Evolutionary conservation across 768 basidiomycete species (phyloP).

Genomic region (Asterophora parasitica): DNA sequence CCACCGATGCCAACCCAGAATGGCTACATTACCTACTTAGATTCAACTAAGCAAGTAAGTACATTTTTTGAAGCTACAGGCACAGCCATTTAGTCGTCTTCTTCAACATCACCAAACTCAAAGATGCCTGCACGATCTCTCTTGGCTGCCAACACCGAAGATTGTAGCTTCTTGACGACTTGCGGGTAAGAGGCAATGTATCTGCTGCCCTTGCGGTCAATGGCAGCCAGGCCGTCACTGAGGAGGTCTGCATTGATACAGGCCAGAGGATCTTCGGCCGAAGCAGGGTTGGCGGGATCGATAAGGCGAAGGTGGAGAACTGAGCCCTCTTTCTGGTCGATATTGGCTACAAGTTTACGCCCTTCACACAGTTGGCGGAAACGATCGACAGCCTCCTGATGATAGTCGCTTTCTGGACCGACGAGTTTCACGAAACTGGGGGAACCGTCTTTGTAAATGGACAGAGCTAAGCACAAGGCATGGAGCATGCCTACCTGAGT

Average conservation of each 20-base stretch:
- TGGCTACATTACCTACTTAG: too few species aligned
- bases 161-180: slow-evolving; percentile 60
- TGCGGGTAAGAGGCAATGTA: slow-evolving; percentile 70
- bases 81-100: slow-evolving; percentile 51
- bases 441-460: slow-evolving; percentile 1
- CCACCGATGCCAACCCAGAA: too few species aligned
- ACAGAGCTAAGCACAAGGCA: too few species aligned
- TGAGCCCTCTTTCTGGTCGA: slow-evolving; percentile 79
- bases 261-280: slow-evolving; percentile 61
- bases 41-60: too few species aligned
- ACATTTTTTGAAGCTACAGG: neutral
- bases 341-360: slow-evolving; percentile 94
- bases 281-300: slow-evolving; percentile 73
- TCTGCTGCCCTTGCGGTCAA: slow-evolving; percentile 74
- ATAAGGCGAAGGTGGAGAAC: slow-evolving; percentile 87
- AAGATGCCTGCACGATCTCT: slow-evolving; percentile 77
- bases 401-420: slow-evolving; percentile 80
- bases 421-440: slow-evolving; percentile 82
- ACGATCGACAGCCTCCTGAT: slow-evolving; percentile 75
- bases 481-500: slow-evolving; percentile 50
- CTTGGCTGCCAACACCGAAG: slow-evolving; percentile 61
- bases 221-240: slow-evolving; percentile 77
- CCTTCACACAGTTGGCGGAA: slow-evolving; percentile 86
- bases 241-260: slow-evolving; percentile 89
- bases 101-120: slow-evolving; percentile 88